Conservation (phyloP, 495 filamentous ascomycete genomes). For the Aspergillus sclerotiicarbonarius region DNA sequence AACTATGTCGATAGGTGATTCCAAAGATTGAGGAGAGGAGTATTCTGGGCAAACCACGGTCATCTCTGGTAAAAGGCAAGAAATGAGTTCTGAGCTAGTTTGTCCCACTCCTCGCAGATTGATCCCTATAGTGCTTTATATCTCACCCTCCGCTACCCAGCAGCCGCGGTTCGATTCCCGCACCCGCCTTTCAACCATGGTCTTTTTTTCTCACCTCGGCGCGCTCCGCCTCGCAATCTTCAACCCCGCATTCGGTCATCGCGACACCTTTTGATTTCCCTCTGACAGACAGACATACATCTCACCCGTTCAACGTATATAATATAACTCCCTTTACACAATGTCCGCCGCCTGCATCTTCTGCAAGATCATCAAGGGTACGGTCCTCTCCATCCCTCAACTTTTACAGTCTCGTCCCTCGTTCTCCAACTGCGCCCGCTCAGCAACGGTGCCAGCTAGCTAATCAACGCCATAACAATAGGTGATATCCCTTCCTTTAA, state of each 20-base stretch:
- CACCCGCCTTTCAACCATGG: conserved; percentile 16
- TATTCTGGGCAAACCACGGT: conserved; percentile 59
- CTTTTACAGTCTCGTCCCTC: background rate
- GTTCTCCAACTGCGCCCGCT: background rate
- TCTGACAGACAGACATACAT: background rate
- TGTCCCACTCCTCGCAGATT: conserved; percentile 46
- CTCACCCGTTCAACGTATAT: background rate
- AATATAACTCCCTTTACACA: conserved; percentile 1
- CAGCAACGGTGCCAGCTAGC: background rate
- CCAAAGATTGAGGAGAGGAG: conserved; percentile 63
- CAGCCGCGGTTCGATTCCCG: conserved; percentile 25
- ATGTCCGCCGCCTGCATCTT: conserved; percentile 78
- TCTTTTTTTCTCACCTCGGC: background rate
- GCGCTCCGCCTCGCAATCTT: conserved; percentile 9
- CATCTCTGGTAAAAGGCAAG: conserved; percentile 72
- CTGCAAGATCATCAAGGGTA: conserved; percentile 97
- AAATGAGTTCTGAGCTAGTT: conserved; percentile 59
- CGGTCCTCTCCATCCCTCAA: conserved; percentile 9
- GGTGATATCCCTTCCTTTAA: conserved; percentile 95
- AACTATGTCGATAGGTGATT: conserved; percentile 40
- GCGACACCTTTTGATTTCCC: background rate
- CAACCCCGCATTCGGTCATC: conserved; percentile 16
- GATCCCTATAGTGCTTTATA: conserved; percentile 12
- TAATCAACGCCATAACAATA: conserved; percentile 28
- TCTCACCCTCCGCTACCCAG: background rate